Evolutionary conservation across 2,329 filamentous ascomycete species (phyloP).

Genomic region (Dactylellina cionopaga): DNA sequence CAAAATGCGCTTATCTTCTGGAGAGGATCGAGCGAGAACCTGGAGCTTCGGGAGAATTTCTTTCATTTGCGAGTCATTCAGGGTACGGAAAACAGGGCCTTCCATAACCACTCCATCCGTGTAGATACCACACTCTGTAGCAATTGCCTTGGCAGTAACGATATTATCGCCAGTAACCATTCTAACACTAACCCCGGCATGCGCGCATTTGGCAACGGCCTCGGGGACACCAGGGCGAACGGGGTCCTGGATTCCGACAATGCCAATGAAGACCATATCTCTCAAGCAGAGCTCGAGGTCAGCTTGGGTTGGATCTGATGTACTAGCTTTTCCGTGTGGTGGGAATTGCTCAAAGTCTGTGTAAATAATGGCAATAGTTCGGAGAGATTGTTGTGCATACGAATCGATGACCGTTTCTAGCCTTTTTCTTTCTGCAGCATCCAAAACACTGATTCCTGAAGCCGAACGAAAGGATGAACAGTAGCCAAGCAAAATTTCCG

Average conservation of each 20-base stretch:
- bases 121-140: constrained; percentile 76
- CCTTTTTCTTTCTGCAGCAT: constrained; percentile 44
- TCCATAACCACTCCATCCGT: constrained; percentile 72
- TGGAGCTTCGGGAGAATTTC: constrained; percentile 69
- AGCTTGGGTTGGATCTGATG: constrained; percentile 71
- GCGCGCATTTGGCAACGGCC: constrained; percentile 73
- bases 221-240: constrained; percentile 74
- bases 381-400: constrained; percentile 61
- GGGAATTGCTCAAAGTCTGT: constrained; percentile 61
- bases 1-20: constrained; percentile 73
- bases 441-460: constrained; percentile 12
- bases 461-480: constrained; percentile 61
- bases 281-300: constrained; percentile 75
- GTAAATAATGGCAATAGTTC: constrained; percentile 62
- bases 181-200: constrained; percentile 75
- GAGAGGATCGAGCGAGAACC: constrained; percentile 72
- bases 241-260: constrained; percentile 79
- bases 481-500: constrained; percentile 71
- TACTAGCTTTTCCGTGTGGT: constrained; percentile 64
- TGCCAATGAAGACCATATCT: constrained; percentile 77
- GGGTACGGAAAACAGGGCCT: constrained; percentile 72
- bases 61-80: constrained; percentile 70
- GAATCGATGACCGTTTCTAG: constrained; percentile 59
- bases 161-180: constrained; percentile 81
- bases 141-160: constrained; percentile 78